Evolutionary conservation across 1,139 yeast genomes (phyloP), one percentile per base, ranked within the genome.

Genomic region (Tardiomyces blankii): DNA sequence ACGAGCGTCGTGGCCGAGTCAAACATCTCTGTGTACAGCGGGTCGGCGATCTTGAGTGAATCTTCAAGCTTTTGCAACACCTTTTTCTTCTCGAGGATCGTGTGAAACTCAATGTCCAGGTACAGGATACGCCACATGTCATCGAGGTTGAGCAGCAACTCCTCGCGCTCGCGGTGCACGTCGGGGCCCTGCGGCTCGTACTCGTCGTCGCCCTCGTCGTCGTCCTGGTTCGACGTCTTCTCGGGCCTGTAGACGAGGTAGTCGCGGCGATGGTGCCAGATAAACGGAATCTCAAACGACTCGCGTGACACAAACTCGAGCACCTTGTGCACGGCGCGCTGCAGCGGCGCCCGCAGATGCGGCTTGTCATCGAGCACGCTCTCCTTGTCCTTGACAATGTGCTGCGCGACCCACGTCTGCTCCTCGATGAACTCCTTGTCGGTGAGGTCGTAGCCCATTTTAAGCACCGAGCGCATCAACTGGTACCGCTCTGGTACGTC

Each of bases 401-500:
- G 18, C 12, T 30, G n/a, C 7, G 42, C 8, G 23, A 91, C 75
- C 97, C 97, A 93, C 32, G 70, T 70, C 61, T 82, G 82, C 61
- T 91, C 95, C 49, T 72, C 72, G 40, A 66, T 73, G 54, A 84
- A 79, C 50, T 86, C 96, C 11, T 73, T 78, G 8, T 75, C 82
- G 44, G 74, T 73, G 51, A 91, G 70, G 18, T 66, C 64, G 58
- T 85, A 82, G 51, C 80, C 73, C 54, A 83, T 72, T 43, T 70
- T 71, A 46, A 70, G 68, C 42, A 69, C 69, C 42, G 78, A 70
- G 49, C 97, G 80, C 55, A 82, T 67, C 53, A 79, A 74, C 65
- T 93, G 98, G 63, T 67, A 91, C 55, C 99, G 76, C 66, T 91
- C 99, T 4, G 99, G 98, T 45, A 86, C 69, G 66, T 91, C 99